Base-by-base conservation (phyloP, 2,329 filamentous ascomycete species). In the Exophiala aquamarina region DNA sequence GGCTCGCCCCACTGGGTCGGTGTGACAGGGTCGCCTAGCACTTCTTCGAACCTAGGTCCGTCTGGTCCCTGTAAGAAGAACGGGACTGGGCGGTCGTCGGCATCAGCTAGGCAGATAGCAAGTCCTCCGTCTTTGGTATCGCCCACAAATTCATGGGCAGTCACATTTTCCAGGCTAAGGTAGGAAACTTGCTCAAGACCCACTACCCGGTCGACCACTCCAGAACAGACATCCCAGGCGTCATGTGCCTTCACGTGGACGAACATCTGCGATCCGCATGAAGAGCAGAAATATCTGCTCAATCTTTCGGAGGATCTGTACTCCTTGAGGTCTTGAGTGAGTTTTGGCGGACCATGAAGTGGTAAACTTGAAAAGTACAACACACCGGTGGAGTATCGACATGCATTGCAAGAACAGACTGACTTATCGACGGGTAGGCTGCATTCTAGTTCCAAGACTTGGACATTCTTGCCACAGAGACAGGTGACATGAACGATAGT, bases 381-480 rank as follows among this genome's bases (percentile, higher is more conserved):
- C 9, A 72, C 63, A 15, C 78, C 78, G 14, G 72, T 73, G 21
- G 68, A 66, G 36, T 66, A 66, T 13, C 77, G 71, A 60, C 77
- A 82, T 19, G 62, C 67, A 49, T 63, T 61, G 66, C 78, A 81
- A 57, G 80, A 74, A 60, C 78, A 81, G 52, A 81, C 52, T 40
- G 64, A 26, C 3, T 37, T 40, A 14, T 36, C 23, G 26, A 49
- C 32, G 23, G 55, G 55, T 3, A 57, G 34, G 4, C 26, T 28
- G 29, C 44, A 41, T 10, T 34, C 32, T 32, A 59, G 42, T 31
- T 46, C 44, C 10, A 58, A 35, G 20, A 29, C 45, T 26, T 54
- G 49, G 3, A 44, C 43, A 28, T 50, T 45, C 29, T 47, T 49
- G 19, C 54, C 55, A 43, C 57, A 59, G 19, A 58, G 44, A 41